Evolutionary conservation across 805 yeast species (phyloP), one percentile per base, ranked within the genome.

Genomic region (Zygoascus bituminiphila): DNA sequence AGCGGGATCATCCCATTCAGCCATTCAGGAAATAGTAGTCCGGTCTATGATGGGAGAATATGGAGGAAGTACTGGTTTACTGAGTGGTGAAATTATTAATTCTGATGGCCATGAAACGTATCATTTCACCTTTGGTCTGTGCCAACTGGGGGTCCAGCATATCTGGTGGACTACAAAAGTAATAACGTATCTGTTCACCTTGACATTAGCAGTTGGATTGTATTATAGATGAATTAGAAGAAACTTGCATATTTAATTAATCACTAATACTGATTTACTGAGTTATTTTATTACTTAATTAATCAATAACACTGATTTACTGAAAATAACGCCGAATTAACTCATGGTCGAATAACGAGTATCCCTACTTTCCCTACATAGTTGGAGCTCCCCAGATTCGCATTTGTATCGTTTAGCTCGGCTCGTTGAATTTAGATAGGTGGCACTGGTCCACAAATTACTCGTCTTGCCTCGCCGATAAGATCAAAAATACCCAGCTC

Each of bases 1-100:
- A 9, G 39, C 26, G 2, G 55, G 61, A 7, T 57, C 59, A 5
- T 55, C 10, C 21, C 9, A 10, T 7, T 17, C 20, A 3, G 68
- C 22, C 22, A 67, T 88, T 12, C 72, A 79, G 49, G 98, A 91
- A 65, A 70, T 85, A 49, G 91, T 95, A 0, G 96, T 93, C 20
- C 72, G 89, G 49, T 79, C 96, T 15, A 84, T 91, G 80, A 93
- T 93, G 98, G 98, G 98, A 15, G 96, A 93, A 60, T 93, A 72
- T 58, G 84, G 82, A 50, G 98, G 98, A 2, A 85, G 84, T 57
- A 77, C 88, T 1, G 98, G 98, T 0, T 66, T 93, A 10, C 66
- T 93, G 54, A 82, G 88, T 1, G 97, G 95, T 1, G 83, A 77
- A 62, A 71, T 78, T 57, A 54, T 66, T 12, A 52, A 50, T 0